These are phyloP conservation scores for Trypanosoma lewisi DNA, from an alignment of 208 protist species.

Conservation along the genomic window DNA sequence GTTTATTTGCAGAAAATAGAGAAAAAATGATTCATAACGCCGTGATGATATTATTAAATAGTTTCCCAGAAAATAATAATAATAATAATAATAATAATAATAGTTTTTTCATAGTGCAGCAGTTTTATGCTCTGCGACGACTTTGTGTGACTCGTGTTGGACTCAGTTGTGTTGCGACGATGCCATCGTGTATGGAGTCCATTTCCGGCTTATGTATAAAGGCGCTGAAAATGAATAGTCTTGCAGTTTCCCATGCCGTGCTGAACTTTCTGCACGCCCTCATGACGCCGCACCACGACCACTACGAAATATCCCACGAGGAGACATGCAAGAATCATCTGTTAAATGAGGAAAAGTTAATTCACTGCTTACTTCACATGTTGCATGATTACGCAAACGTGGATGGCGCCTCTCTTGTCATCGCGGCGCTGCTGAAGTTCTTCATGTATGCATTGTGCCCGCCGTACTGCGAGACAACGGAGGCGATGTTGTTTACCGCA, in stretches of 20 bases:
- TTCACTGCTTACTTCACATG: slow-evolving; percentile 63
- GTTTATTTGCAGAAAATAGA: slow-evolving; percentile 90
- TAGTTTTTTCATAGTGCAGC: slow-evolving; percentile 40
- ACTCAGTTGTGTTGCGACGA: slow-evolving; percentile 81
- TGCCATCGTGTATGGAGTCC: slow-evolving; percentile 58
- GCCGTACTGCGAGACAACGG: slow-evolving; percentile 88
- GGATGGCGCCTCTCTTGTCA: slow-evolving; percentile 79
- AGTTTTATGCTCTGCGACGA: slow-evolving; percentile 81
- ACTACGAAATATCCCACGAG: slow-evolving; percentile 90
- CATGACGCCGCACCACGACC: slow-evolving; percentile 93
- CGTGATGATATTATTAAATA: slow-evolving; percentile 54
- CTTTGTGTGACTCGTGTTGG: slow-evolving; percentile 84
- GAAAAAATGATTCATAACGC: slow-evolving; percentile 86
- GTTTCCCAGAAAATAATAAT: slow-evolving; percentile 38
- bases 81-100: too few relatives aligned
- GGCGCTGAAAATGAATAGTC: slow-evolving; percentile 68
- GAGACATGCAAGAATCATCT: slow-evolving; percentile 88
- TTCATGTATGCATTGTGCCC: slow-evolving; percentile 90
- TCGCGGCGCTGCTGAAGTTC: slow-evolving; percentile 82
- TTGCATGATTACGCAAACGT: slow-evolving; percentile 65
- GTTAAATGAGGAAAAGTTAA: slow-evolving; percentile 62
- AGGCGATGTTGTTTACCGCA: slow-evolving; percentile 59
- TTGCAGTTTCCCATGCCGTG: slow-evolving; percentile 69
- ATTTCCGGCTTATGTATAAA: slow-evolving; percentile 49
- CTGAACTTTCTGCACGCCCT: slow-evolving; percentile 89